phyloP scores from a whole-genome alignment of 805 yeast species.

The Candida xyloterini region DNA sequence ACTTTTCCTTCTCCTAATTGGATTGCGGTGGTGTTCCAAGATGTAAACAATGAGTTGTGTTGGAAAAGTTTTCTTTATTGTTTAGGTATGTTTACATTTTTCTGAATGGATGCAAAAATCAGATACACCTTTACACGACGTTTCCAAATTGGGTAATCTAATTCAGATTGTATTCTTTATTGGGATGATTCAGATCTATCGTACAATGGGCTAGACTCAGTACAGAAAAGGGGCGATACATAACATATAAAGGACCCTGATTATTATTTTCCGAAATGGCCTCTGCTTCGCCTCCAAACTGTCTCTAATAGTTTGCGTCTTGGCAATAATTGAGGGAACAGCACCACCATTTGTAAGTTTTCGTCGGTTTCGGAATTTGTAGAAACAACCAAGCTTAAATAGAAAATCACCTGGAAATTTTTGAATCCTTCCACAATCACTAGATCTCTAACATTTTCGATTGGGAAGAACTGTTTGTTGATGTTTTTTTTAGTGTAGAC shows the following conservation, averaged over 20 bases:
- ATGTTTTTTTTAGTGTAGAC: conserved; percentile 5
- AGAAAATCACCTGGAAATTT: conserved; percentile 63
- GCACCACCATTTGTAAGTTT: conserved; percentile 24
- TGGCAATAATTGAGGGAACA: conserved; percentile 34
- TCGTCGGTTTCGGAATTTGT: conserved; percentile 7
- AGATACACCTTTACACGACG: conserved; percentile 4
- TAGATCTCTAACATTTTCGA: conserved; percentile 55
- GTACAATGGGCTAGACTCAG: neutral
- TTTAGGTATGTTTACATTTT: conserved; percentile 6
- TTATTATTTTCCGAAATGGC: conserved; percentile 8
- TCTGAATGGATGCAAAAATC: neutral
- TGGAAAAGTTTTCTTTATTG: conserved; percentile 7
- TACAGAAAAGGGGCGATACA: neutral
- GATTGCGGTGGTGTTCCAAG: neutral
- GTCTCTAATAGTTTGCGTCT: conserved; percentile 29
- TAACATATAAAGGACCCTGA: conserved; percentile 1
- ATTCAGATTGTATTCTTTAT: conserved; percentile 2
- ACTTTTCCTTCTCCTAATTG: conserved; percentile 1
- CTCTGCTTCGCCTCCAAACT: conserved; percentile 26
- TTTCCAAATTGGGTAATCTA: conserved; percentile 3
- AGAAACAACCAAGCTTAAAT: conserved; percentile 54
- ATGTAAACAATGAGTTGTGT: conserved; percentile 5
- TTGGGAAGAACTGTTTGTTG: conserved; percentile 48
- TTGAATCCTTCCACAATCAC: conserved; percentile 75
- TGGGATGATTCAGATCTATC: neutral